These are phyloP conservation scores for Eucalyptus regnans DNA, from an alignment of 345 rosid genomes.

Conservation along the genomic window DNA sequence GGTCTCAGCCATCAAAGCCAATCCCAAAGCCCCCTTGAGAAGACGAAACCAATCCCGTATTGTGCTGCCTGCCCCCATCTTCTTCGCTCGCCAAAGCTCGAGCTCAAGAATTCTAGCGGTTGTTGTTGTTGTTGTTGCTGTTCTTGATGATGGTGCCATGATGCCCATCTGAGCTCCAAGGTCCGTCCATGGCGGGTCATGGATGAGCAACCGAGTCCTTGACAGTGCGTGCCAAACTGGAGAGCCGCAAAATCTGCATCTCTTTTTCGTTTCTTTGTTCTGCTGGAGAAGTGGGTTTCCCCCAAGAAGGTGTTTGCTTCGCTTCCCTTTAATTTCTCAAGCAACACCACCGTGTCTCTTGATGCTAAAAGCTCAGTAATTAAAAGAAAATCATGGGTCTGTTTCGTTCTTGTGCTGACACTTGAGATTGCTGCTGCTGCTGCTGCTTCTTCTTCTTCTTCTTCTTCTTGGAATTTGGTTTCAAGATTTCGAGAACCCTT, in stretches of 20 bases:
- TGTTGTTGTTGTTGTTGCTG: background rate
- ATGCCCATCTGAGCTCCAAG: background rate
- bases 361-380: background rate
- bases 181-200: background rate
- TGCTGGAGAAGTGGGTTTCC: background rate
- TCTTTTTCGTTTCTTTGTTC: background rate
- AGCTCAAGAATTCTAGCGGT: background rate
- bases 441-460: background rate
- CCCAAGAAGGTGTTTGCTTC: background rate
- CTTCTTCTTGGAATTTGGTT: background rate
- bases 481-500: background rate
- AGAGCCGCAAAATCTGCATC: background rate
- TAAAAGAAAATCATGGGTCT: background rate
- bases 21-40: background rate
- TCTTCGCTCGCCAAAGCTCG: background rate
- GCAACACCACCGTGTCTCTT: background rate
- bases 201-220: background rate
- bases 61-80: background rate
- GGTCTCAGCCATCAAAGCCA: background rate
- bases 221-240: background rate
- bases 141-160: background rate
- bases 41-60: background rate
- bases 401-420: background rate
- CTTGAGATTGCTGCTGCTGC: background rate
- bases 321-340: background rate